Conservation (phyloP, 495 filamentous ascomycete species). For the Aspergillus sparsus region DNA sequence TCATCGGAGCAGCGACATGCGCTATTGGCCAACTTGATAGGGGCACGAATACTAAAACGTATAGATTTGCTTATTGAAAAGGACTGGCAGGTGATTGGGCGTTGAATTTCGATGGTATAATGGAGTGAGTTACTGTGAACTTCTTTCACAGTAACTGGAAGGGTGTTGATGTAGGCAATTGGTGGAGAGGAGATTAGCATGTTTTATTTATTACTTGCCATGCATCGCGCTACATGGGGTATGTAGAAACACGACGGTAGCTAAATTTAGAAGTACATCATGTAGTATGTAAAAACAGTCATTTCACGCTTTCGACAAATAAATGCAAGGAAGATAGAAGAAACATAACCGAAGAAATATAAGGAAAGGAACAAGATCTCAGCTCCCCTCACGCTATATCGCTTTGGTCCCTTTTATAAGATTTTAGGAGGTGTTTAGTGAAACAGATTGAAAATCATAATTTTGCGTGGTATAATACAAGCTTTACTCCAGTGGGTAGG, state of each 20-base stretch:
- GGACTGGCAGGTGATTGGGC: conserved; percentile 33
- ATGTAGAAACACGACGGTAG: conserved; percentile 16
- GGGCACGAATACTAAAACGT: conserved; percentile 54
- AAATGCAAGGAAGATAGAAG: conserved; percentile 33
- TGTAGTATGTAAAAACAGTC: conserved; percentile 45
- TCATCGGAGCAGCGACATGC: conserved; percentile 30
- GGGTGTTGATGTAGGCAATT: not conserved
- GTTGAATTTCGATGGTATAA: conserved; percentile 20
- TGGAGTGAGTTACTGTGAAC: not conserved
- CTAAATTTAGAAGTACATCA: conserved; percentile 43
- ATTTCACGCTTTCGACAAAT: conserved; percentile 48
- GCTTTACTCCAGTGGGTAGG: not conserved
- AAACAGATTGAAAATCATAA: conserved; percentile 35
- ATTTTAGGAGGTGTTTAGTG: conserved; percentile 28
- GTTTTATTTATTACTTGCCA: conserved; percentile 38
- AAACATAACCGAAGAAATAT: conserved; percentile 26
- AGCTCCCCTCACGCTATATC: conserved; percentile 10
- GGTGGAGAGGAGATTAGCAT: conserved; percentile 39
- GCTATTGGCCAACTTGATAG: conserved; percentile 49
- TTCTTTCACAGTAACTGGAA: too few species aligned
- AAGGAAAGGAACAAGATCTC: not conserved
- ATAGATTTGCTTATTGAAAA: conserved; percentile 46
- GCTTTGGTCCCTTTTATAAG: conserved; percentile 22
- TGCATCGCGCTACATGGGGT: conserved; percentile 17
- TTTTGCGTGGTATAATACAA: conserved; percentile 46